Evolutionary conservation across 768 basidiomycete genomes (phyloP), one percentile per base, ranked within the genome.

Genomic region (Fomitopsis pulvina): DNA sequence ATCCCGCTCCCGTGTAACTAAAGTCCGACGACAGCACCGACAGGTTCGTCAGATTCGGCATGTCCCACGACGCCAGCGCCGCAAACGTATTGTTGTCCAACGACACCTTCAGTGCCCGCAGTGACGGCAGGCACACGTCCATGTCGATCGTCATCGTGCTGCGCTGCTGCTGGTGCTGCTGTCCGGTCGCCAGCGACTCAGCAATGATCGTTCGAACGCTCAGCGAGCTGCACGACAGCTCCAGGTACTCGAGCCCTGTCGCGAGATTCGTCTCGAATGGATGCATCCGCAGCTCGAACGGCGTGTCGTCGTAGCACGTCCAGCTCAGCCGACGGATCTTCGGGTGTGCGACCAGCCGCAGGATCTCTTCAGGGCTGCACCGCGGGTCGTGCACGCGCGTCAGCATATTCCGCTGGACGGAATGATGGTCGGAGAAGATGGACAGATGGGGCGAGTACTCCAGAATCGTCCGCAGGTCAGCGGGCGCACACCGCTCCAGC

Each of bases 11-110:
- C n/a, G 81, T 78, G 58, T 85, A 85, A 46, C 73, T 75, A 56
- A 85, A 87, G 64, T 88, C 86, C 11, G 83, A 77, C 8, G 80
- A 78, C 32, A 87, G 69, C 25, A 88, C 81, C 2, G 78, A 84
- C 22, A 88, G 73, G 57, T 83, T 79, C 24, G 69, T 70, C 41
- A 88, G 71, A 6, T 55, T 60, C 2, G 86, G 85, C 75, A 88
- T 79, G 53, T 68, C 64, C 86, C 86, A 88, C 2, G 70, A 68
- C 0, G 84, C 73, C 21, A 87, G 77, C 10, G 83, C 77, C 2
- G 74, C 71, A 52, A 87, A 86, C 5, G 85, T 86, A 4, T 77
- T 77, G 53, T 86, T 82, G 66, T 86, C 83, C 28, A 88, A 72
- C 1, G 81, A 80, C 2, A 82, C 74, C 62, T 85, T 87, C 44